Conservation (phyloP, 2,329 filamentous ascomycete species). For the Boeremia lycopersici region DNA sequence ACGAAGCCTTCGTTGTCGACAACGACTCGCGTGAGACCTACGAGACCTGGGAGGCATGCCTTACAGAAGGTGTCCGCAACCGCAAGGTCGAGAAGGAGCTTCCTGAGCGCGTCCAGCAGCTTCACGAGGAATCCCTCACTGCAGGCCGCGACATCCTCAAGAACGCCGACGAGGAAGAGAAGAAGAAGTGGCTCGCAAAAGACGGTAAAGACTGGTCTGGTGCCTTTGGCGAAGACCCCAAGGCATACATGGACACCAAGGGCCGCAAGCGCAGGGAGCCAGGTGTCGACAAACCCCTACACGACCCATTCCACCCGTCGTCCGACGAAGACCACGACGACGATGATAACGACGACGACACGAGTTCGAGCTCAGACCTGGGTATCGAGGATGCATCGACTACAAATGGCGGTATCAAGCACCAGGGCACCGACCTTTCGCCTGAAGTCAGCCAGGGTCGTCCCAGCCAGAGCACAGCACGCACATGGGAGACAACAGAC, state of each 20-base stretch:
- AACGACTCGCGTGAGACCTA: conserved; percentile 92
- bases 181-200: conserved; percentile 76
- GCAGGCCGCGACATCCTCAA: conserved; percentile 82
- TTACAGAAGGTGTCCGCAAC: conserved; percentile 80
- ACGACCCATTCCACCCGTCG: conserved; percentile 57
- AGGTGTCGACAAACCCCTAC: conserved; percentile 57
- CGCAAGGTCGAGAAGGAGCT: conserved; percentile 75
- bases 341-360: conserved; percentile 45
- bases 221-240: conserved; percentile 81
- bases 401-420: conserved; percentile 31
- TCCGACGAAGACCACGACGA: conserved; percentile 51
- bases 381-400: conserved; percentile 64
- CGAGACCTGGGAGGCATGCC: conserved; percentile 92
- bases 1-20: conserved; percentile 80
- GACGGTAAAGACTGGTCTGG: conserved; percentile 86
- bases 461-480: conserved; percentile 33
- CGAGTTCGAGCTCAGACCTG: conserved; percentile 57
- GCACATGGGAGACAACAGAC: conserved; percentile 34
- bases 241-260: conserved; percentile 60
- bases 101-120: conserved; percentile 71
- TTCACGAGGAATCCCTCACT: conserved; percentile 82
- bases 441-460: conserved; percentile 28
- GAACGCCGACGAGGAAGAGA: conserved; percentile 72
- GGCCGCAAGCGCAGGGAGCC: conserved; percentile 63
- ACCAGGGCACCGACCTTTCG: conserved; percentile 39